phyloP scores from a whole-genome alignment of 176 grass and related monocot genomes.

The Tuctoria greenei region DNA sequence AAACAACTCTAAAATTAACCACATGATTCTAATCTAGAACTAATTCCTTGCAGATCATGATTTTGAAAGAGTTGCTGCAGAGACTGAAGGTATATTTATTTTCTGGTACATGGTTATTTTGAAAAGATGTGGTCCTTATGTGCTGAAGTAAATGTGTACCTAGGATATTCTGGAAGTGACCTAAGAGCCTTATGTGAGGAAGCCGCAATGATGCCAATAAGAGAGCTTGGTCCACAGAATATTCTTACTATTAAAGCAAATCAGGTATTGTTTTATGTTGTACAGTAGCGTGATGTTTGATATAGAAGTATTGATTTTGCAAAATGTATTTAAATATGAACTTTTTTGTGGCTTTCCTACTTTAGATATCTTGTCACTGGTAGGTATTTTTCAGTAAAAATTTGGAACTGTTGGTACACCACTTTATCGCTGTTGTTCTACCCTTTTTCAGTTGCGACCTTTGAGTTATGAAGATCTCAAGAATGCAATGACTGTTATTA shows the following conservation, averaged over 20 bases:
- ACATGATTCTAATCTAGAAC: background rate
- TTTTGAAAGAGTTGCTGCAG: slow-evolving; percentile 70
- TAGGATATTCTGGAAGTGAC: slow-evolving; percentile 99
- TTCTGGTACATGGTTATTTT: slow-evolving; percentile 9
- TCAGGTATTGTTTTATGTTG: slow-evolving; percentile 53
- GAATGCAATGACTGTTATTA: slow-evolving; percentile 68
- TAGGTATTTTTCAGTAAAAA: background rate
- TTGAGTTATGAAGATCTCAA: slow-evolving; percentile 73
- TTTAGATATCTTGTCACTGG: background rate
- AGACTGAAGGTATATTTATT: slow-evolving; percentile 74
- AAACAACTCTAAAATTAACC: background rate
- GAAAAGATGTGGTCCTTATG: slow-evolving; percentile 24
- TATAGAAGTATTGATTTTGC: background rate
- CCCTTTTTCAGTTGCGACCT: slow-evolving; percentile 51
- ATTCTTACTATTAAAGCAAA: slow-evolving; percentile 86
- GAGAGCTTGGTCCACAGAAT: slow-evolving; percentile 84
- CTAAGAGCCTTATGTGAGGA: slow-evolving; percentile 89
- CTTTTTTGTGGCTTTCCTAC: background rate
- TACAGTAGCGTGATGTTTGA: background rate
- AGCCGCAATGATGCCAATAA: slow-evolving; percentile 97
- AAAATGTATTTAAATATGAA: background rate
- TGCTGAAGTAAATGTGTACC: slow-evolving; percentile 3
- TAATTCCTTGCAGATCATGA: slow-evolving; percentile 59
- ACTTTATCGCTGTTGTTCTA: background rate
- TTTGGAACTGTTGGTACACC: background rate